Evolutionary conservation across 2,329 filamentous ascomycete genomes (phyloP).

Genomic region (Ophiostoma tasmaniense): DNA sequence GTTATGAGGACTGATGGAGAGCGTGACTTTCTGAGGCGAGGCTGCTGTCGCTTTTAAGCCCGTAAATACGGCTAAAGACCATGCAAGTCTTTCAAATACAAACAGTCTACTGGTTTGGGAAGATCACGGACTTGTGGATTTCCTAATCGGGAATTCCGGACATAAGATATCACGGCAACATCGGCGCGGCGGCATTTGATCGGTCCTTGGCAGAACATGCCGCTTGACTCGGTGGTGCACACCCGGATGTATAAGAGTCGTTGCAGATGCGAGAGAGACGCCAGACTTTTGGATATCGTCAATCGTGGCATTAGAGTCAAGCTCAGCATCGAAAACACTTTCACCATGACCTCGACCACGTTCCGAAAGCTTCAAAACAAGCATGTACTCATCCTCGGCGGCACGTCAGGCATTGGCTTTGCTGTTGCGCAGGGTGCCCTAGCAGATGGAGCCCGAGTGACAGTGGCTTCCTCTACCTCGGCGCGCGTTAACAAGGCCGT

Average conservation of each 20-base stretch:
- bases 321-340: background rate
- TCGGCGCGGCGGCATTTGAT: background rate
- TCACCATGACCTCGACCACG: slow-evolving; percentile 15
- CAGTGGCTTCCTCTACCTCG: background rate
- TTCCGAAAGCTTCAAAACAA: slow-evolving; percentile 30
- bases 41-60: background rate
- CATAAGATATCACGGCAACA: background rate
- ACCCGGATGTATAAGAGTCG: background rate
- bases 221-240: background rate
- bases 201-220: background rate
- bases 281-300: background rate
- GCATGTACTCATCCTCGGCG: slow-evolving; percentile 53
- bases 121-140: background rate
- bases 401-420: slow-evolving; percentile 53
- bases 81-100: background rate
- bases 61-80: background rate
- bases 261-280: too few relatives aligned
- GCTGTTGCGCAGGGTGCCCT: background rate
- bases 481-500: background rate
- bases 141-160: background rate
- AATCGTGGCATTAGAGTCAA: background rate
- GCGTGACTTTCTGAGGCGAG: background rate
- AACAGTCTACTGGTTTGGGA: background rate
- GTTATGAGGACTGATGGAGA: background rate
- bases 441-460: background rate